Percentiles rank a stretch among this genome's conserved stretches.
Conservation (phyloP, 2,329 filamentous ascomycete genomes). For the Clarireedia sp. region DNA sequence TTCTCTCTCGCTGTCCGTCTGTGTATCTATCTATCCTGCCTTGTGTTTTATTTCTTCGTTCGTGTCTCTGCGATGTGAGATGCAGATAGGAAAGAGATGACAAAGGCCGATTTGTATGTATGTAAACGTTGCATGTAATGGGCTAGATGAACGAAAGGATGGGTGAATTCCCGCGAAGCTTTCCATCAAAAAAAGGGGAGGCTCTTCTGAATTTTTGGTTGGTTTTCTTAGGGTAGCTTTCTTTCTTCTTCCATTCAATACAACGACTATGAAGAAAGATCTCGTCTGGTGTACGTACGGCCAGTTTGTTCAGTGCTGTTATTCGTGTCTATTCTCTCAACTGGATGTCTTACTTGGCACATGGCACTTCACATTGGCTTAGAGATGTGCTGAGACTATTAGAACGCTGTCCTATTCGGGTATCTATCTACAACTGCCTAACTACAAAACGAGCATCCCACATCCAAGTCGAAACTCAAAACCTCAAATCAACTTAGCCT, state of each 20-base stretch:
- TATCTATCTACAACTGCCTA: not conserved
- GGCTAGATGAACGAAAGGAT: conserved; percentile 1
- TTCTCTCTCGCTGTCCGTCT: conserved; percentile 11
- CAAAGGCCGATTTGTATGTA: not conserved
- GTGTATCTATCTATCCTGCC: conserved; percentile 5
- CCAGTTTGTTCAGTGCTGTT: no score
- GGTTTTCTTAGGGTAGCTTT: not conserved
- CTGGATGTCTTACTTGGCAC: no score
- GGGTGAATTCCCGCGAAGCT: not conserved
- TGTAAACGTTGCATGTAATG: not conserved
- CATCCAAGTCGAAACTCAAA: not conserved
- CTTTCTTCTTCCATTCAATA: conserved; percentile 4
- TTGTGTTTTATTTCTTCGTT: conserved; percentile 13
- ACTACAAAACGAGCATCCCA: not conserved
- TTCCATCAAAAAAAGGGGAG: no score
- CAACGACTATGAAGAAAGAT: not conserved
- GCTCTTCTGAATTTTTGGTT: not conserved
- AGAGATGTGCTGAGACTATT: not conserved
- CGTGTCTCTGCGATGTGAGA: not conserved
- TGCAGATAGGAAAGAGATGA: not conserved
- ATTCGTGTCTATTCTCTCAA: no score
- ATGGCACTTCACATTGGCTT: no score
- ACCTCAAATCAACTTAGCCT: conserved; percentile 41
- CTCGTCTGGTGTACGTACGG: no score
- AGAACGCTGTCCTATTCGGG: not conserved